phyloP scores from a whole-genome alignment of 106 monocot genomes.

The Triglochin maritima region DNA sequence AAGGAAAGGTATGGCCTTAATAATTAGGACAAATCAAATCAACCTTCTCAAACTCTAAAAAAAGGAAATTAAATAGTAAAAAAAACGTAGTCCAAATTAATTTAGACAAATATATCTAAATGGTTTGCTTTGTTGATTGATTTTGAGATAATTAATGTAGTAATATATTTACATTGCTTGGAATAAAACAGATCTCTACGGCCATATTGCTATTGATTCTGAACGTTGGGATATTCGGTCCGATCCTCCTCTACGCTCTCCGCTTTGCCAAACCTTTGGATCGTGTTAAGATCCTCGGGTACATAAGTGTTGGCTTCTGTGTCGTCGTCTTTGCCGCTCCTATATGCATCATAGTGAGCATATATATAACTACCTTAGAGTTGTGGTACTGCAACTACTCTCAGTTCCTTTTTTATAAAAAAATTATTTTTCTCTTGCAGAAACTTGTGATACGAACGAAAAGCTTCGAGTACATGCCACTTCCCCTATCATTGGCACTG shows the following conservation, averaged over 20 bases:
- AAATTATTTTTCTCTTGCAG: conserved; percentile 4
- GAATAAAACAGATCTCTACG: conserved; percentile 33
- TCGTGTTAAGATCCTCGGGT: conserved; percentile 6
- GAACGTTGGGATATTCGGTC: conserved; percentile 32
- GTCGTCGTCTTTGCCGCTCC: conserved; percentile 20
- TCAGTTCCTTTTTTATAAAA: background rate
- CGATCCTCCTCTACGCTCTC: conserved; percentile 35
- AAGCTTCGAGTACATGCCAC: conserved; percentile 26
- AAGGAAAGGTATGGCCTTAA: no score
- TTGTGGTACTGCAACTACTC: background rate
- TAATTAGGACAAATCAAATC: no score
- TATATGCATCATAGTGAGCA: conserved; percentile 19
- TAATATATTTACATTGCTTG: background rate
- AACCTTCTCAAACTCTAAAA: no score
- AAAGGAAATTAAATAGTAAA: background rate
- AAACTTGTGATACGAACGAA: conserved; percentile 17
- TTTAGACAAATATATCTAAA: background rate
- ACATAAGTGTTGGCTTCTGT: conserved; percentile 11
- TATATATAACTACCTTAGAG: background rate
- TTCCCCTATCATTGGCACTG: conserved; percentile 19
- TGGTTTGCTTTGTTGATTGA: background rate
- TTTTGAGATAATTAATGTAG: background rate
- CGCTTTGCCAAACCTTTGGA: background rate
- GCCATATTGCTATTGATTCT: conserved; percentile 22
- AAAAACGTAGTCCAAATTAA: background rate